Base-by-base conservation (phyloP, 2,329 filamentous ascomycete species). In the Sporothrix dimorphospora region DNA sequence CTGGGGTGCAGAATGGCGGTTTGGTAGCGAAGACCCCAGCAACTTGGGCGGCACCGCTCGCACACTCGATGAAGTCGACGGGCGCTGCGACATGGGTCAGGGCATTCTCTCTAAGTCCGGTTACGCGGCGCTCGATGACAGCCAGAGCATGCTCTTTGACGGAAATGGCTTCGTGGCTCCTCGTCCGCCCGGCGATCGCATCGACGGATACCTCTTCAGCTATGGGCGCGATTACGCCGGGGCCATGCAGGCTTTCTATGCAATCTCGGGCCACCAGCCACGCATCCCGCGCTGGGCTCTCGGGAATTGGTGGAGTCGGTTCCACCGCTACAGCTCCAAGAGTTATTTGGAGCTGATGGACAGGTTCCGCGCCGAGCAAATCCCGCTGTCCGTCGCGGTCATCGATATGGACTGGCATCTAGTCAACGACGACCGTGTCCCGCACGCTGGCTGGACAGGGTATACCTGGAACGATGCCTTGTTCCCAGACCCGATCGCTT, bases 141-240 rank as follows among this genome's bases (percentile, higher is more conserved):
- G 55, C 55, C 27, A 38, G 2, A 59, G 55, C 55, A 59, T 59
- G 55, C 55, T 59, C 14, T 59, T 59, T 40, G 55, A 59, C 55
- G 55, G 55, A 8, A 16, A n/a, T 16, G 55, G 55, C 21, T 59
- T 59, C 14, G 51, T 53, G n/a, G 21, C n/a, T 21, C 51, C 51
- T 21, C n/a, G 51, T 2, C 21, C 21, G 0, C 6, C 9, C 1
- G 51, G 51, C 11, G 51, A 53, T 11, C 21, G 21, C 9, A 53
- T 53, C 12, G 51, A 53, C 9, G 51, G 51, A 21, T 53, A 53
- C 9, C 21, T 53, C 8, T 53, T 53, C n/a, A 12, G n/a, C n/a
- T 53, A 53, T 14, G 51, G 51, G 7, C 21, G n/a, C 21, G 21
- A 53, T 21, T 53, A 53, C n/a, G n/a, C 51, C n/a, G 51, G 8